These are phyloP conservation scores for Magnolia sinica DNA, from an alignment of 164 flowering plant genomes.

Conservation along the genomic window DNA sequence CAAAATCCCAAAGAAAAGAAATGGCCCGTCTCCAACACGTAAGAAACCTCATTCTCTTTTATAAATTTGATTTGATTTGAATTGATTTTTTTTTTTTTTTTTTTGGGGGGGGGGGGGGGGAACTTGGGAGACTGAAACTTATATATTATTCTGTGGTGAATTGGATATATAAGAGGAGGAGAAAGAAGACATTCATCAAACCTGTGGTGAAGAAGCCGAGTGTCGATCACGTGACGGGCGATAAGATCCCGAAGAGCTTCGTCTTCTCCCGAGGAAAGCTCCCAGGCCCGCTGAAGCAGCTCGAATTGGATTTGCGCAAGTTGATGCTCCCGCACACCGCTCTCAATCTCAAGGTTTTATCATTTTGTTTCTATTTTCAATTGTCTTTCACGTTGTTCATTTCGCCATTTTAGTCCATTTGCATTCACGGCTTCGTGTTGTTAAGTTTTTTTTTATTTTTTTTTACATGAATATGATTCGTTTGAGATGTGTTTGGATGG, in stretches of 20 bases:
- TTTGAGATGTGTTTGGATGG: neutral
- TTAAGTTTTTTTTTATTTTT: neutral
- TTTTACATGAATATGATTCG: no score
- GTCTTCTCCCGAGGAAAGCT: constrained; percentile 79
- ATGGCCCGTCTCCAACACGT: no score
- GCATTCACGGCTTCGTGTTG: neutral
- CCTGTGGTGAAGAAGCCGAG: constrained; percentile 38
- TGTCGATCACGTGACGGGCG: constrained; percentile 83
- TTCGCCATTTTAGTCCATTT: neutral
- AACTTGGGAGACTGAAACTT: neutral
- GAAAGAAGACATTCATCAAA: constrained; percentile 46
- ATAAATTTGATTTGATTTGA: no score
- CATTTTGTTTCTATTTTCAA: neutral
- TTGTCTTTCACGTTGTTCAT: neutral
- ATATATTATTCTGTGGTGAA: neutral
- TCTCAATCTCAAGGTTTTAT: constrained; percentile 72
- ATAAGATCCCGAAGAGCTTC: constrained; percentile 84
- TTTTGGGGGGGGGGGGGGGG: no score
- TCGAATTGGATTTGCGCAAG: constrained; percentile 80
- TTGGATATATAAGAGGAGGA: constrained; percentile 33
- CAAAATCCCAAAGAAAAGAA: no score
- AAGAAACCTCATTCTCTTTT: no score
- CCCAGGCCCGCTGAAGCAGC: constrained; percentile 58
- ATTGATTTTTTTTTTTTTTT: no score
- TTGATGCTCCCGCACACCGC: constrained; percentile 91